Evolutionary conservation across 108 stramenopile genomes (phyloP).

Genomic region (Pseudonitzschia multistriata): DNA sequence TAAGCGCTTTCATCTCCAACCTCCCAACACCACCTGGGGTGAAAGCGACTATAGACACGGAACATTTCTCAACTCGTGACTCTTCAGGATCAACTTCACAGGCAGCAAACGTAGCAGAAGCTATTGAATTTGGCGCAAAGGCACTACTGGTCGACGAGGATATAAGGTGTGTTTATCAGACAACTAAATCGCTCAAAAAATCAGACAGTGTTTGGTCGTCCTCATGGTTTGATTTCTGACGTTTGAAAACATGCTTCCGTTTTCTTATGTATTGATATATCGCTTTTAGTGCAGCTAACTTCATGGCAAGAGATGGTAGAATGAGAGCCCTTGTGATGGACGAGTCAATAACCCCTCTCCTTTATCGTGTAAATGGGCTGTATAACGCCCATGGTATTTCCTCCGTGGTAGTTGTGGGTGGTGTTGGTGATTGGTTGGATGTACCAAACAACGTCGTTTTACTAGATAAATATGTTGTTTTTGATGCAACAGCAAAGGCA

Average conservation of each 20-base stretch:
- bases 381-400: conserved; percentile 76
- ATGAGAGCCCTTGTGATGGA: conserved; percentile 93
- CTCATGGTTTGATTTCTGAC: no score
- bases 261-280: background rate
- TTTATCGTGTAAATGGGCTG: conserved; percentile 80
- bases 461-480: conserved; percentile 87
- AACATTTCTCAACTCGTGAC: conserved; percentile 79
- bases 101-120: conserved; percentile 92
- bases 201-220: no score
- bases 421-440: conserved; percentile 94
- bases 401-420: conserved; percentile 90
- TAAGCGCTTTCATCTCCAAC: conserved; percentile 93
- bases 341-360: conserved; percentile 96
- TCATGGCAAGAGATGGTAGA: conserved; percentile 93
- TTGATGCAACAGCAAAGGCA: conserved; percentile 81
- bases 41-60: conserved; percentile 71
- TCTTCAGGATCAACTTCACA: conserved; percentile 94
- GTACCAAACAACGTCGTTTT: conserved; percentile 89
- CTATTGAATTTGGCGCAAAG: conserved; percentile 84
- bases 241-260: no score
- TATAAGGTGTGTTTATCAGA: conserved; percentile 38
- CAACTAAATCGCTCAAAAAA: no score
- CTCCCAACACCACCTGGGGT: conserved; percentile 54
- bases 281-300: conserved; percentile 76
- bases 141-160: conserved; percentile 95